Evolutionary conservation across 768 basidiomycete species (phyloP), one percentile per base, ranked within the genome.

Genomic region (Boletus tomentosulus): DNA sequence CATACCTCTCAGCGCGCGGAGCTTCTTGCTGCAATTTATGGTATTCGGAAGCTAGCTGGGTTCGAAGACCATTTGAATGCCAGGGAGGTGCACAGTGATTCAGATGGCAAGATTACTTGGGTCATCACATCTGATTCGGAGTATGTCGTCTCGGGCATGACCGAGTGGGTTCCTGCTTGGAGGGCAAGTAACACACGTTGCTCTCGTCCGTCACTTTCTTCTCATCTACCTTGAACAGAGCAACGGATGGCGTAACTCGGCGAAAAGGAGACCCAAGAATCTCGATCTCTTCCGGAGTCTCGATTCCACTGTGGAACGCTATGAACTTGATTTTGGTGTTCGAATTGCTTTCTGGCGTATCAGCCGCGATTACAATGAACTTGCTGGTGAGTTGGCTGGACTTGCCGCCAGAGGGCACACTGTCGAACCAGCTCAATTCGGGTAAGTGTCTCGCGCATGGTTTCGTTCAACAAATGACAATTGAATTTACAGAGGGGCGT

Each of bases 81-180:
- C 10, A 24, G n/a, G 30, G 55, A 44, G 19, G 25, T 5, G 28
- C 53, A 61, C 30, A 1, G 1, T 4, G 30, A 46, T 24, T 45
- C 48, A 31, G 35, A 28, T 2, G 24, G 15, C 12, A 57, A 47
- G 39, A 33, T 43, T 3, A 53, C 56, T 10, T 57, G 54, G 51
- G 57, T 69, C 42, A 54, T 73, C 55, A 63, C 66, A 10, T 64
- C 68, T 5, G 71, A 73, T 55, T 72, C 71, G 1, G 71, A 72
- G 51, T 73, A 72, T 41, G 70, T 73, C 16, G 66, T 68, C 33
- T 64, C 61, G 38, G 72, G 70, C 3, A 70, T 72, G 46, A 70
- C 72, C 1, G 65, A 74, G 54, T 73, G 69, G 70, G 56, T 70
- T 45, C 70, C 66, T 3, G n/a, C 30, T 30, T 74, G 70, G 71